Base-by-base conservation (phyloP, 208 protist species). In the Phytomonas francai region DNA sequence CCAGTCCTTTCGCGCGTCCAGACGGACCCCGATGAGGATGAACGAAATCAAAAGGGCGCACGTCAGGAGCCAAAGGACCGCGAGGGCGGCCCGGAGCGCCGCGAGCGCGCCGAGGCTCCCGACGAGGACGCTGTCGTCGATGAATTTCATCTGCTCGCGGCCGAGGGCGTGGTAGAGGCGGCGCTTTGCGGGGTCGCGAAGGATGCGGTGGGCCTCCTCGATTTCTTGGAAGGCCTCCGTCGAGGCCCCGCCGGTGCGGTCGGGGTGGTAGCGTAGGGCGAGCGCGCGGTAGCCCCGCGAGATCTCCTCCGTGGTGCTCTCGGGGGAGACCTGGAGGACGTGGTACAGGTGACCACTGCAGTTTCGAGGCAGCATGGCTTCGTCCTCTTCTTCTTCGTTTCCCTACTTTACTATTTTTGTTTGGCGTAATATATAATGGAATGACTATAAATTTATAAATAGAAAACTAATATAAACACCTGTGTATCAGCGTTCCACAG, bases 141-240 rank as follows among this genome's bases (percentile, higher is more conserved):
- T 79, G 45, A 87, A 78, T 66, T 98, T 84, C 3, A 99, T 71
- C 29, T 95, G 96, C 27, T 98, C 81, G 71, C 97, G 88, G 59
- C 98, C 98, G 72, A 97, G 89, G 60, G 90, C 72, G 75, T 99
- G 98, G 79, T 99, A 99, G 7, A 98, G 72, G 42, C 77, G 65
- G 33, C 97, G 84, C 82, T 99, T 98, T 65, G 98, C 77, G 30
- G 68, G 65, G 68, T 99, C 96, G 32, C 63, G 84, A 16, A 99
- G 83, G 16, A 99, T 85, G 42, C 99, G 96, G 78, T 99, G 99
- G 19, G 98, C 98, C 28, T 95, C 78, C 63, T 84, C 88, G 61
- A 99, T 96, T n/a, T 83, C 58, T 70, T 97, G 85, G 58, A 97
- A 97, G 63, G 81, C 84, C 29, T 91, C 84, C 11, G 80, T 82